Base-by-base conservation (phyloP, 345 rosid genomes). In the Firmiana major region DNA sequence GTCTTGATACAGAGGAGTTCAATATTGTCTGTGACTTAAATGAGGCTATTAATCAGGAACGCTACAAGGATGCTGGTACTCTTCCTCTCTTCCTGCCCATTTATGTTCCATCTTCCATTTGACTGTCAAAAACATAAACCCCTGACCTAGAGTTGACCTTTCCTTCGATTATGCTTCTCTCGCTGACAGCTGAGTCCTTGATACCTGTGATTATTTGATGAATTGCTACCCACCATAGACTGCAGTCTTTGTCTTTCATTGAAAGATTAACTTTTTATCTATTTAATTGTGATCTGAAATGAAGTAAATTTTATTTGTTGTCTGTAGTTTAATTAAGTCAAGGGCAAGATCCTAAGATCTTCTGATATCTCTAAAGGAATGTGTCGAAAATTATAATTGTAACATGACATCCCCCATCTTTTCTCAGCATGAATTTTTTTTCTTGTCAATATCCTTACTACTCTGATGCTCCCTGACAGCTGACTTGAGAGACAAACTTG, bases 401-500 rank as follows among this genome's bases (percentile, higher is more conserved):
- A 24, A 21, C 36, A 12, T 24, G 7, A 22, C 54, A 6, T 1
- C 36, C 31, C 12, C 22, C 22, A 45, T 79, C 59, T 62, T 66
- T 38, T 49, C 26, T 54, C 31, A 38, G 28, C 22, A 13, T 38
- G 9, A 19, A 36, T 70, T 36, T 5, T 31, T 53, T 59, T 70
- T 21, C 28, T 68, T 54, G 40, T 19, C 45, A 34, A 21, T n/a
- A 9, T 36, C 5, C 36, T 26, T 28, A 36, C 54, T 62, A 51
- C 55, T 59, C 7, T 65, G 26, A 53, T 78, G 34, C 46, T 81
- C 34, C 21, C 15, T 42, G 84, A 79, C 89, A 95, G 99, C 99
- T 58, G 94, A 93, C 72, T 95, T 97, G 98, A 89, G 93, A 82
- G 98, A 95, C 91, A 89, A 86, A 74, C 96, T 95, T n/a, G 86